These are phyloP conservation scores for Phytophthora uliginosa DNA, from an alignment of 352 stramenopile genomes.

Conservation along the genomic window DNA sequence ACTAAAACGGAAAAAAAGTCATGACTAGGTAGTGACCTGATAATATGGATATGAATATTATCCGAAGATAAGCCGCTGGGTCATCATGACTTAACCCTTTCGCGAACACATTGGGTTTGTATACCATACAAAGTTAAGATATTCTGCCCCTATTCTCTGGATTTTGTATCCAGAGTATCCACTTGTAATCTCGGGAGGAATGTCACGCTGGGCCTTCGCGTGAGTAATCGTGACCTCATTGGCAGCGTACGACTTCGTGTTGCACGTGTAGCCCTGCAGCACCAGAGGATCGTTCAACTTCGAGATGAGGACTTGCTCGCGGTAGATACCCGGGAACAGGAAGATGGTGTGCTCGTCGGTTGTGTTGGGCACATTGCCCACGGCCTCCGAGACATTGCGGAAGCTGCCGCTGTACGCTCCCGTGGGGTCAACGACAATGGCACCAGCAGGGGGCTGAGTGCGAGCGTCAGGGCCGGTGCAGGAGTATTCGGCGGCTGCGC, in stretches of 20 bases:
- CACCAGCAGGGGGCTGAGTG: not conserved
- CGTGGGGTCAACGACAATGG: not conserved
- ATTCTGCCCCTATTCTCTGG: no score
- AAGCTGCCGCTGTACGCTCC: not conserved
- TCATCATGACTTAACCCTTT: no score
- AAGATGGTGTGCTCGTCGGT: not conserved
- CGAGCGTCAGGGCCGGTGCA: not conserved
- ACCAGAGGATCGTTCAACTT: not conserved
- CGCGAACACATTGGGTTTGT: no score
- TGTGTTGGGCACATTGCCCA: not conserved
- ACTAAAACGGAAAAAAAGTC: no score
- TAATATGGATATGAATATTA: no score
- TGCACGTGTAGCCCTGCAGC: not conserved
- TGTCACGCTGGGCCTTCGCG: not conserved
- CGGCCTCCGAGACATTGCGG: not conserved
- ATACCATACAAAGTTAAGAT: no score
- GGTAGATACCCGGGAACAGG: not conserved
- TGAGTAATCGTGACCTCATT: not conserved
- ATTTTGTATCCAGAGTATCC: no score
- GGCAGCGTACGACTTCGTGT: not conserved
- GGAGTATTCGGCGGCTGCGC: not conserved
- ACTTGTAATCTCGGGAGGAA: not conserved
- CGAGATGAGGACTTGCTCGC: not conserved
- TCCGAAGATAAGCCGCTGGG: no score
- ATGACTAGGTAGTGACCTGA: no score